Conservation (phyloP, 2,329 filamentous ascomycete species). For the Emericellopsis cladophorae region DNA sequence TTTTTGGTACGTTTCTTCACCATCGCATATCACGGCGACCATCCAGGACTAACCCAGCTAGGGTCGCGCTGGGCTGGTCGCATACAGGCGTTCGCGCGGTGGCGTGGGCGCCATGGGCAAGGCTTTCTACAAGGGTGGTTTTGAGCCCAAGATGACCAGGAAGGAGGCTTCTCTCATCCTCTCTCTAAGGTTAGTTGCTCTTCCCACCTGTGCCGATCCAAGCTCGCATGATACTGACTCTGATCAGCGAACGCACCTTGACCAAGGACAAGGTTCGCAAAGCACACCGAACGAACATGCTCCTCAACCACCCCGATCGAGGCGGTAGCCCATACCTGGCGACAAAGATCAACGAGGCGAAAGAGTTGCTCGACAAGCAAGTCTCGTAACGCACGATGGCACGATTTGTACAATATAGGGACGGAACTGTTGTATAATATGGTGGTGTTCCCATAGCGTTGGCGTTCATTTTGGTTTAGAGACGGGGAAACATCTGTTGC, state of each 20-base stretch:
- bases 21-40: neutral
- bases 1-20: slow-evolving; percentile 28
- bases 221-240: neutral
- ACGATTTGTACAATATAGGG: neutral
- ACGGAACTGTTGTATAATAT: slow-evolving; percentile 1
- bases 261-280: slow-evolving; percentile 93
- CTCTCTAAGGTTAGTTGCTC: slow-evolving; percentile 59
- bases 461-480: slow-evolving; percentile 18
- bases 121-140: slow-evolving; percentile 97
- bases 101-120: slow-evolving; percentile 72
- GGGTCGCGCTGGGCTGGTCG: slow-evolving; percentile 88
- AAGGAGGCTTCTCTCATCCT: slow-evolving; percentile 85
- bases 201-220: neutral
- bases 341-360: slow-evolving; percentile 97
- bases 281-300: slow-evolving; percentile 89
- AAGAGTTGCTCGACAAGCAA: slow-evolving; percentile 84
- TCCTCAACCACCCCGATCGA: slow-evolving; percentile 94
- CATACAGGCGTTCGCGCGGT: slow-evolving; percentile 70
- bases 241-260: slow-evolving; percentile 63
- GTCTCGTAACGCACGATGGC: slow-evolving; percentile 3
- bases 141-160: slow-evolving; percentile 87
- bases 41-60: slow-evolving; percentile 21
- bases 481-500: neutral
- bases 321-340: slow-evolving; percentile 93
- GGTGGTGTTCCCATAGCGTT: slow-evolving; percentile 25